Percentiles rank a stretch among this genome's conserved stretches.
phyloP scores from a whole-genome alignment of 805 yeast species.

The Vanderwaltozyma polyspora region DNA sequence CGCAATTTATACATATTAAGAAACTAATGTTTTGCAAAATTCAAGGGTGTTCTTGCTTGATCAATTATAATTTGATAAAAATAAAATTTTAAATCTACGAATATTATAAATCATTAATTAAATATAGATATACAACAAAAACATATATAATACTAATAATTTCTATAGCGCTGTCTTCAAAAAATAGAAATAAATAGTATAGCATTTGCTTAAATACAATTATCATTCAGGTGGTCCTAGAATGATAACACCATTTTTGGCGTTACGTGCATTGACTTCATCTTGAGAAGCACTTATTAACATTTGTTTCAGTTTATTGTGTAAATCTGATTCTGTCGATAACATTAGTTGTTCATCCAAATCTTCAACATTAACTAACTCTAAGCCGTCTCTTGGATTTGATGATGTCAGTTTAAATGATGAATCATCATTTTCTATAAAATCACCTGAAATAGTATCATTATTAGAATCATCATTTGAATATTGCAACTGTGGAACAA shows the following conservation, averaged over 20 bases:
- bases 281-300: conserved; percentile 17
- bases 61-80: too few relatives aligned
- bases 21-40: too few relatives aligned
- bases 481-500: conserved; percentile 13
- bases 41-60: too few relatives aligned
- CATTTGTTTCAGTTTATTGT: conserved; percentile 20
- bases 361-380: conserved; percentile 12
- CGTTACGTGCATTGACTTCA: conserved; percentile 20
- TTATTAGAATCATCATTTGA: conserved; percentile 1
- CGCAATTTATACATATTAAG: too few relatives aligned
- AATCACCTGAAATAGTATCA: neutral
- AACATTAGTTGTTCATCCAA: conserved; percentile 12
- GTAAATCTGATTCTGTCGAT: conserved; percentile 23
- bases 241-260: conserved; percentile 25
- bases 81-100: too few relatives aligned
- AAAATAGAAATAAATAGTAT: too few relatives aligned
- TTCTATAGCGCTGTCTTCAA: too few relatives aligned
- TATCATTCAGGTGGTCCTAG: conserved; percentile 19
- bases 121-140: too few relatives aligned
- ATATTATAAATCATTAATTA: too few relatives aligned
- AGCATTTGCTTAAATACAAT: too few relatives aligned
- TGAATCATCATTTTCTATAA: neutral
- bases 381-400: conserved; percentile 13
- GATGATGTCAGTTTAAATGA: neutral
- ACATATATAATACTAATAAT: too few relatives aligned